Percentiles rank a stretch among this genome's conserved stretches.
These are phyloP conservation scores for Cydonia oblonga DNA, from an alignment of 331 rosid genomes.

Conservation along the genomic window DNA sequence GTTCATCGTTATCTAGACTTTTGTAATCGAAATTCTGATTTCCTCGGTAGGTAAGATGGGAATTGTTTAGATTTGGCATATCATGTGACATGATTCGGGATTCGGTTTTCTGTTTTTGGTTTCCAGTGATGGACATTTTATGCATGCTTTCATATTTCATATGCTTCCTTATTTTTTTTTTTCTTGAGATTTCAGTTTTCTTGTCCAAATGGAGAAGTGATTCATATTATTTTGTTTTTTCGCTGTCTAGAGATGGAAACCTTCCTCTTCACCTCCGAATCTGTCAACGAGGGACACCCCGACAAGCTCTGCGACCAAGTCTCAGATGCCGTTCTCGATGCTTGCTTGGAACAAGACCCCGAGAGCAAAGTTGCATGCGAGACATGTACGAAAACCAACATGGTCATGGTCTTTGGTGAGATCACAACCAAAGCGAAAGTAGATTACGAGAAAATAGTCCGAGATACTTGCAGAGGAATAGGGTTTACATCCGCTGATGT, in stretches of 20 bases:
- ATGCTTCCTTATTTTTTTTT: background rate
- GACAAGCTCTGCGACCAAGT: constrained; percentile 92
- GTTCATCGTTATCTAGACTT: background rate
- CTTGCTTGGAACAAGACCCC: constrained; percentile 77
- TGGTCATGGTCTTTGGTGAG: constrained; percentile 93
- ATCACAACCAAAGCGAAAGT: constrained; percentile 81
- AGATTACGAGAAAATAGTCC: constrained; percentile 77
- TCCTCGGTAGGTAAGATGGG: background rate
- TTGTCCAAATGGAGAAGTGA: background rate
- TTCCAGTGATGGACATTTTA: background rate
- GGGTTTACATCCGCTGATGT: constrained; percentile 69
- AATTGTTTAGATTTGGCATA: background rate
- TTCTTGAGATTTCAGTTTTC: background rate
- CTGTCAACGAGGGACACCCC: constrained; percentile 90
- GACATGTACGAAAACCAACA: constrained; percentile 77
- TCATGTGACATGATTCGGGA: no score
- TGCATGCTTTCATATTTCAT: background rate
- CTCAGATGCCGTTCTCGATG: constrained; percentile 79
- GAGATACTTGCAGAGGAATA: constrained; percentile 78
- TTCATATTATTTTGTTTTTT: background rate
- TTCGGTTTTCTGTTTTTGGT: background rate
- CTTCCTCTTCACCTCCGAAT: constrained; percentile 85
- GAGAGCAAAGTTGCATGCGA: constrained; percentile 87
- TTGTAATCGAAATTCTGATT: background rate
- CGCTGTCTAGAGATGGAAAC: constrained; percentile 45